A percentile compares a stretch with the other conserved stretches of the same genome.
phyloP scores from a whole-genome alignment of 2,329 filamentous ascomycete genomes.

The Fusarium sp. region DNA sequence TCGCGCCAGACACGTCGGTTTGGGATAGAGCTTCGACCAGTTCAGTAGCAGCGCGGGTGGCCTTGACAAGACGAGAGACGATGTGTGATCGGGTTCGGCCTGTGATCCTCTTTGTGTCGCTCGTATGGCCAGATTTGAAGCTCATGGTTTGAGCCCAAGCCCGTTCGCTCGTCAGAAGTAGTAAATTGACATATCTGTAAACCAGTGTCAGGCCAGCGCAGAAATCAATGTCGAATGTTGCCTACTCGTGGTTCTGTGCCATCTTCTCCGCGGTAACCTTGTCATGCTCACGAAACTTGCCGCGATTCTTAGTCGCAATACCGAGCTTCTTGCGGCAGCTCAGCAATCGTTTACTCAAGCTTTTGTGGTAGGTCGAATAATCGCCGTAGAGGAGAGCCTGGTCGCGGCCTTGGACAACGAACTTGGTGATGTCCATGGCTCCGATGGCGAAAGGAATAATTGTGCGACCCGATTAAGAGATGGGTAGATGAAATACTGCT shows the following conservation, averaged over 20 bases:
- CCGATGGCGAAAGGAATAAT: neutral
- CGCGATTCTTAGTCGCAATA: slow-evolving; percentile 82
- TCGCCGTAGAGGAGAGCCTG: slow-evolving; percentile 88
- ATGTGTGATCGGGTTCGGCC: slow-evolving; percentile 87
- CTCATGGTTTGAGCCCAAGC: slow-evolving; percentile 97
- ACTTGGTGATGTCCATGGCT: slow-evolving; percentile 88
- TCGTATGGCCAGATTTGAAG: slow-evolving; percentile 84
- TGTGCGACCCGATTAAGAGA: neutral
- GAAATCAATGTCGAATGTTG: slow-evolving; percentile 2
- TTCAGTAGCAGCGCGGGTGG: slow-evolving; percentile 72
- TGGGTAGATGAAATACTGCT: neutral
- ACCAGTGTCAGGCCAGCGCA: slow-evolving; percentile 15
- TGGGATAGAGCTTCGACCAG: slow-evolving; percentile 74
- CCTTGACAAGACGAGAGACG: slow-evolving; percentile 85
- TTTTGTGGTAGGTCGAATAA: slow-evolving; percentile 83
- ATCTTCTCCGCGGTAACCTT: slow-evolving; percentile 79
- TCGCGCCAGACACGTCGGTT: slow-evolving; percentile 69
- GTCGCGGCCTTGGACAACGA: slow-evolving; percentile 80
- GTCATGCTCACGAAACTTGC: slow-evolving; percentile 80
- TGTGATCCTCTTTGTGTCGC: slow-evolving; percentile 80
- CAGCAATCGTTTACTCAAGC: slow-evolving; percentile 82
- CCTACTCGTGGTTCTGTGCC: slow-evolving; percentile 78
- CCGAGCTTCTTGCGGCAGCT: slow-evolving; percentile 86
- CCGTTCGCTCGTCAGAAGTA: slow-evolving; percentile 86
- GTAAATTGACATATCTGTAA: slow-evolving; percentile 75